phyloP scores from a whole-genome alignment of 371 early-diverging fungal genomes.

The Capillidium heterosporum region DNA sequence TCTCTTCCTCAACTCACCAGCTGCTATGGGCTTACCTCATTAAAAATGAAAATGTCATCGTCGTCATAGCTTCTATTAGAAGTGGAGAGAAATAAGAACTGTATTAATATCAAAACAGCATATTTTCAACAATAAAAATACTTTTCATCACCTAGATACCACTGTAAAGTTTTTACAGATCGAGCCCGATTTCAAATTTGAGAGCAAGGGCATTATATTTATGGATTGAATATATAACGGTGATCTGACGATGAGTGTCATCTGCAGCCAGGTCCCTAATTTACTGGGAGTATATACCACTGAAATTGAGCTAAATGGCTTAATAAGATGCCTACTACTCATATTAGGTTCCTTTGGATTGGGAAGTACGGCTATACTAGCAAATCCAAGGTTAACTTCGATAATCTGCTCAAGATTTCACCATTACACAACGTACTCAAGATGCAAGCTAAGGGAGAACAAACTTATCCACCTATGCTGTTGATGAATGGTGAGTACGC shows the following conservation, averaged over 20 bases:
- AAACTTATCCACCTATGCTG: slow-evolving; percentile 23
- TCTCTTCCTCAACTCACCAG: slow-evolving; percentile 24
- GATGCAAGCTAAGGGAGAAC: not conserved
- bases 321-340: no score
- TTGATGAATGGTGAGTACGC: slow-evolving; percentile 25
- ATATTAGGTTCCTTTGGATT: slow-evolving; percentile 28
- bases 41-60: slow-evolving; percentile 19
- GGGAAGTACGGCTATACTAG: slow-evolving; percentile 28
- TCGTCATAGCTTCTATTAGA: slow-evolving; percentile 21
- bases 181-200: slow-evolving; percentile 17
- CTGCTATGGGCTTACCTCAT: slow-evolving; percentile 21
- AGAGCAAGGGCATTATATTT: slow-evolving; percentile 17
- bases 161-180: slow-evolving; percentile 18
- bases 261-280: slow-evolving; percentile 19
- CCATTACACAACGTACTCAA: slow-evolving; percentile 38
- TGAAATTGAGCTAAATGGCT: slow-evolving; percentile 28
- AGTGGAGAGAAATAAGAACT: slow-evolving; percentile 30
- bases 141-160: slow-evolving; percentile 25
- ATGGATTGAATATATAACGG: slow-evolving; percentile 56
- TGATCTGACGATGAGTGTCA: slow-evolving; percentile 25
- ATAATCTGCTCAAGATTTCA: slow-evolving; percentile 21
- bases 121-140: slow-evolving; percentile 19
- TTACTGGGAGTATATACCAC: slow-evolving; percentile 24
- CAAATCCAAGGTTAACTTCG: slow-evolving; percentile 17
- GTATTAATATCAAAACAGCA: slow-evolving; percentile 22